These are phyloP conservation scores for Tarenaya hassleriana DNA, from an alignment of 345 rosid species.

Conservation along the genomic window DNA sequence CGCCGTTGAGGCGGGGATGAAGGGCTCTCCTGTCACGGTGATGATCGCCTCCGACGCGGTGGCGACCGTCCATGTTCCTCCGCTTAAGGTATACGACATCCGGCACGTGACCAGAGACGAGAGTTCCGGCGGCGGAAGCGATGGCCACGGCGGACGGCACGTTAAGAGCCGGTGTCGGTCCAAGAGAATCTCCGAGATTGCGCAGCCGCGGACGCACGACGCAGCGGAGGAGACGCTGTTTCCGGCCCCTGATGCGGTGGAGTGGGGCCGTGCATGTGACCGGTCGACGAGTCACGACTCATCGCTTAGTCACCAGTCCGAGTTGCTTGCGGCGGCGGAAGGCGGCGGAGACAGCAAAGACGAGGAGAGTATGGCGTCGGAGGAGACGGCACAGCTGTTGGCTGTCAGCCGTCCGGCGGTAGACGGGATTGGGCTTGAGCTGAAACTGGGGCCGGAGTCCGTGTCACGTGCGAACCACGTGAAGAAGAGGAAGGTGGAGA, in stretches of 20 bases:
- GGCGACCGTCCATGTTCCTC: constrained; percentile 62
- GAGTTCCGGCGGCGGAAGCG: constrained; percentile 36
- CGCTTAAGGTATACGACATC: constrained; percentile 67
- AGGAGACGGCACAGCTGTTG: constrained; percentile 40
- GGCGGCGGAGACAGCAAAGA: constrained; percentile 55
- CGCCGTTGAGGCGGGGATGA: constrained; percentile 88
- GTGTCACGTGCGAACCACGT: constrained; percentile 42
- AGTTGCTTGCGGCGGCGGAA: constrained; percentile 31
- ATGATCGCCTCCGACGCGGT: constrained; percentile 68
- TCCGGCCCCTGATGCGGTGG: constrained; percentile 11
- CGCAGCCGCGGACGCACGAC: constrained; percentile 1
- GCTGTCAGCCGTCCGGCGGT: constrained; percentile 48
- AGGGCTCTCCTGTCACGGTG: constrained; percentile 72
- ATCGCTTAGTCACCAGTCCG: constrained; percentile 83
- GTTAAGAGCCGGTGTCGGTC: neutral
- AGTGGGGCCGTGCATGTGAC: constrained; percentile 38
- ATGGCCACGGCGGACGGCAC: constrained; percentile 30
- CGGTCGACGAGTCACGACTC: constrained; percentile 66
- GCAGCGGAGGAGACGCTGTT: neutral
- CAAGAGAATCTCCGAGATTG: no score
- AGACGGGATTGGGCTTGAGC: constrained; percentile 49
- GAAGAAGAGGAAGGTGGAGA: constrained; percentile 58
- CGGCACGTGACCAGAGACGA: constrained; percentile 85
- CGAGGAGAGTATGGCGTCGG: constrained; percentile 56
- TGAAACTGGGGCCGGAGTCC: constrained; percentile 62